Evolutionary conservation across 345 rosid species (phyloP).

Genomic region (Excoecaria agallocha): DNA sequence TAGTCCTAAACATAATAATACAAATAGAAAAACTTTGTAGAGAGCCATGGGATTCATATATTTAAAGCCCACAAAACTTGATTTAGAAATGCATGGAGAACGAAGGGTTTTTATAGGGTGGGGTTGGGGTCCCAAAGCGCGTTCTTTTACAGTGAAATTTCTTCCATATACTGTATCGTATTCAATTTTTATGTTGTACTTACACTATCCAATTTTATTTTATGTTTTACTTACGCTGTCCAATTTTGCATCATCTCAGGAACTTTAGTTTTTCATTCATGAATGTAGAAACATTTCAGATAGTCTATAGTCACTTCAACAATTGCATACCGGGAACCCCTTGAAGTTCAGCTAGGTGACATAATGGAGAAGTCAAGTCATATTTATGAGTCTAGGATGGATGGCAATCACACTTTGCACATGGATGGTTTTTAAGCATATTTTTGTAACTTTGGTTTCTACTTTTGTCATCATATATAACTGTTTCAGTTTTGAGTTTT

Average conservation of each 20-base stretch:
- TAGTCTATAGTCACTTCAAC: not conserved
- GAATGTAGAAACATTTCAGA: not conserved
- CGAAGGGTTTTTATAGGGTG: conserved; percentile 19
- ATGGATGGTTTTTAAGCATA: too few relatives aligned
- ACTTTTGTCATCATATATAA: too few relatives aligned
- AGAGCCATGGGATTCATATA: not conserved
- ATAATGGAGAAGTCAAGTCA: too few relatives aligned
- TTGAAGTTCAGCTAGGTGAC: too few relatives aligned
- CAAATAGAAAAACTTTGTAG: conserved; percentile 12
- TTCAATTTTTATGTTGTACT: not conserved
- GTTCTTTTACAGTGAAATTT: not conserved
- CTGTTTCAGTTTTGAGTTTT: too few relatives aligned
- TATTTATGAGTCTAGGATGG: too few relatives aligned
- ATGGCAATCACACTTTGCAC: too few relatives aligned
- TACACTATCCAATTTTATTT: too few relatives aligned
- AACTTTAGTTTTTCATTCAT: not conserved
- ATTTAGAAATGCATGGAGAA: not conserved
- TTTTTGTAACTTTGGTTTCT: too few relatives aligned
- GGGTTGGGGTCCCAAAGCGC: conserved; percentile 8
- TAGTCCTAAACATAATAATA: conserved; percentile 7
- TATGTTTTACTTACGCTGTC: not conserved
- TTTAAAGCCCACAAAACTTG: not conserved
- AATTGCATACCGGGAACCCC: too few relatives aligned
- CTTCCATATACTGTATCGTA: not conserved
- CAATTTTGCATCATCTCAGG: not conserved